Conservation (phyloP, 768 basidiomycete genomes). For the Leucocoprinus leucothites region DNA sequence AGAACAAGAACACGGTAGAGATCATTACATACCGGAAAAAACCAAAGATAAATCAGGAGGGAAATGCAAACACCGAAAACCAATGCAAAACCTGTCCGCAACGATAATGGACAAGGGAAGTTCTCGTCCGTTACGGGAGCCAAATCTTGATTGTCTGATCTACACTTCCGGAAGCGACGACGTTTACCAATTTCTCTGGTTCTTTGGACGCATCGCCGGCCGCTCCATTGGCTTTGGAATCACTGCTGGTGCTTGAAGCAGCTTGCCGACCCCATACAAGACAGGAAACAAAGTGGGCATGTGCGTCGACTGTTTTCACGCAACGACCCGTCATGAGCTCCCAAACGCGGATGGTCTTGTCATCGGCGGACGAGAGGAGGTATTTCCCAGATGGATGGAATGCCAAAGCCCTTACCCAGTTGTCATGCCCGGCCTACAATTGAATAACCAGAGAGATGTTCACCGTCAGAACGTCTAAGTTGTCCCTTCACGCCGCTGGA, state of each 20-base stretch:
- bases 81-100: not conserved
- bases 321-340: conserved; percentile 84
- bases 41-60: not conserved
- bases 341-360: conserved; percentile 90
- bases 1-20: not conserved
- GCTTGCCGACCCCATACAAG: conserved; percentile 75
- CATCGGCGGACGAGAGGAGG: conserved; percentile 88
- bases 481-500: not conserved
- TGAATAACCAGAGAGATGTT: conserved; percentile 9
- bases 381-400: conserved; percentile 91
- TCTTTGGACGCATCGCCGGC: conserved; percentile 34
- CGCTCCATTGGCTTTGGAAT: conserved; percentile 29
- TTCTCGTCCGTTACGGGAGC: conserved; percentile 40
- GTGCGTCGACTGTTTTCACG: conserved; percentile 84
- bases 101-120: not conserved
- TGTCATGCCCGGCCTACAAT: conserved; percentile 72
- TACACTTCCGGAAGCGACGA: conserved; percentile 65
- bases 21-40: not conserved
- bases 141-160: conserved; percentile 69
- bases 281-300: conserved; percentile 78
- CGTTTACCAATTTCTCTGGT: conserved; percentile 62
- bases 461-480: not conserved
- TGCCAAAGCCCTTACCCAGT: conserved; percentile 85
- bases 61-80: not conserved
- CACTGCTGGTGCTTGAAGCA: conserved; percentile 31